phyloP scores from a whole-genome alignment of 2,329 filamentous ascomycete genomes.

The Corynespora cassiicola region DNA sequence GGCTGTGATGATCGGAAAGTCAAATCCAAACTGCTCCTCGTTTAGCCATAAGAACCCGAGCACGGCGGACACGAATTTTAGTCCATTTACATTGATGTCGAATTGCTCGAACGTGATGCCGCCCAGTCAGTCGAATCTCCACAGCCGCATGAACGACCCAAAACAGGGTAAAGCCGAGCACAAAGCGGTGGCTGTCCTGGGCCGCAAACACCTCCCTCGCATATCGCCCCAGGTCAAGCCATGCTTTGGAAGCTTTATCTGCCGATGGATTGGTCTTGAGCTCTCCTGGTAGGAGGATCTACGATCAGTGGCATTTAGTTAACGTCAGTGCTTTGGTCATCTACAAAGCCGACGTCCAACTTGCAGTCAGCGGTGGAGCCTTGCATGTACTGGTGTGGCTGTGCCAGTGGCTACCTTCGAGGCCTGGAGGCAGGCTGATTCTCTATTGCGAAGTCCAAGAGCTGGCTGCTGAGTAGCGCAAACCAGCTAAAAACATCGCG shows the following conservation, averaged over 20 bases:
- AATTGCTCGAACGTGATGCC: slow-evolving; percentile 55
- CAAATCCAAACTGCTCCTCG: slow-evolving; percentile 51
- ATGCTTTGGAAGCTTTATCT: slow-evolving; percentile 43
- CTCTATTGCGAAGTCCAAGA: slow-evolving; percentile 21
- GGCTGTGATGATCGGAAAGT: slow-evolving; percentile 49
- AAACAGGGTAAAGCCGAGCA: slow-evolving; percentile 58
- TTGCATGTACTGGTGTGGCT: slow-evolving; percentile 25
- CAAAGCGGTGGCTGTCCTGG: slow-evolving; percentile 42
- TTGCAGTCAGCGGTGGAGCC: slow-evolving; percentile 29
- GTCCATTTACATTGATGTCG: slow-evolving; percentile 53
- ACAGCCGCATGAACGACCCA: slow-evolving; percentile 54
- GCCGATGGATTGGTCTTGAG: slow-evolving; percentile 54
- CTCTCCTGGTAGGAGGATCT: slow-evolving; percentile 55
- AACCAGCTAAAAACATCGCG: slow-evolving; percentile 27
- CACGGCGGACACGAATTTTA: slow-evolving; percentile 49
- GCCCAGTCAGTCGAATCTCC: slow-evolving; percentile 55
- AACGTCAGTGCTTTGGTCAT: slow-evolving; percentile 21
- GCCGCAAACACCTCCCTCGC: slow-evolving; percentile 51
- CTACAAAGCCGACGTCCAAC: slow-evolving; percentile 31
- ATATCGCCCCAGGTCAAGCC: slow-evolving; percentile 51
- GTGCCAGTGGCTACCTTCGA: slow-evolving; percentile 21
- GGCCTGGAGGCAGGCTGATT: slow-evolving; percentile 10
- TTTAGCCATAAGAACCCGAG: slow-evolving; percentile 54
- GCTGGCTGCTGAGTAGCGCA: slow-evolving; percentile 20
- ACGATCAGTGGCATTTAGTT: slow-evolving; percentile 42